Evolutionary conservation across 306 rosid genomes (phyloP), one percentile per base, ranked within the genome.

Genomic region (Fragaria iinumae): DNA sequence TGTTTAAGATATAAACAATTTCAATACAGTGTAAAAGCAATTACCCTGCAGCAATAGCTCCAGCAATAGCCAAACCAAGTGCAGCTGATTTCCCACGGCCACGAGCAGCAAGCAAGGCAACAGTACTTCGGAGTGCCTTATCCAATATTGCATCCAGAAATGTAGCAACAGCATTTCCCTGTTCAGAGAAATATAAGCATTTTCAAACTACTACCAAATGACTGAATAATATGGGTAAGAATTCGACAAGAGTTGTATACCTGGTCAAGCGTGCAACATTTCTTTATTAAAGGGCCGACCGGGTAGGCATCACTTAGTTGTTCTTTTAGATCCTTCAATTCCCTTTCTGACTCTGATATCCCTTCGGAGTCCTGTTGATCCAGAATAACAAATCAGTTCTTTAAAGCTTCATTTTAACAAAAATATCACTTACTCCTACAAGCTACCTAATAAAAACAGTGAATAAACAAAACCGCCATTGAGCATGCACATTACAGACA

Each of bases 21-120:
- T 20, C 4, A 29, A 32, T 21, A 67, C 63, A 64, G 38, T 36
- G 59, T 39, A 38, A 57, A 67, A 67, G 70, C 8, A 52, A 55
- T 20, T 84, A 88, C 99, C 99, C 97, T 52, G 91, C 91, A 78
- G 99, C 97, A 83, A 92, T 45, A 74, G 99, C 97, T 79, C 99
- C 99, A 41, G 99, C 85, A 86, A 95, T 81, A 5, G 99, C 89
- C 80, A 95, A 88, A 84, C 99, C 99, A 74, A 92, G 93, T 55
- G 99, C 97, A 78, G 99, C 99, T 5, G 99, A 95, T 83, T 95
- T 95, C 16, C 99, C 99, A 76, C 99, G 96, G 70, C 99, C 99
- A 57, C 99, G 99, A 77, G 90, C 92, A 88, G 99, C 97, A 14
- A 95, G 85, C 84, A 88, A 81, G 57, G 97, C 97, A 77, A 87